phyloP scores from a whole-genome alignment of 805 yeast species.

The Kodamaea leandrae region DNA sequence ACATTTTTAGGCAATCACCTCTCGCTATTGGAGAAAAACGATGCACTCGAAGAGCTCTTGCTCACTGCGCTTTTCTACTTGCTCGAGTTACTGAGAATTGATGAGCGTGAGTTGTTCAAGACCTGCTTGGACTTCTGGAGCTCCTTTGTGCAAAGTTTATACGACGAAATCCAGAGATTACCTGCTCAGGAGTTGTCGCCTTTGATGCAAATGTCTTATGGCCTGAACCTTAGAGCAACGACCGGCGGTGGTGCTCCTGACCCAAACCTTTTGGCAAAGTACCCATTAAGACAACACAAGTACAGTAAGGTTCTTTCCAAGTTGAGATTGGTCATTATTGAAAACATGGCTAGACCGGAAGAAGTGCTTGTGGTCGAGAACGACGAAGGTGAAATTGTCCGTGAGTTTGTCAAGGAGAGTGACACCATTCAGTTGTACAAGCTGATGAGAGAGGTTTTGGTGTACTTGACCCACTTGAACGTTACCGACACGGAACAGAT shows the following conservation, averaged over 20 bases:
- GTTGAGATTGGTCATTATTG: constrained; percentile 89
- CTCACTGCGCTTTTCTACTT: constrained; percentile 76
- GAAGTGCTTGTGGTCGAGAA: constrained; percentile 96
- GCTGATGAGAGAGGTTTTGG: constrained; percentile 92
- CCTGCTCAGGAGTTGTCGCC: constrained; percentile 75
- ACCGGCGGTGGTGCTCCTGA: constrained; percentile 77
- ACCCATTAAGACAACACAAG: constrained; percentile 81
- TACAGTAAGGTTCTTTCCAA: constrained; percentile 77
- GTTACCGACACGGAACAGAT: constrained; percentile 91
- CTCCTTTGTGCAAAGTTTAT: constrained; percentile 75
- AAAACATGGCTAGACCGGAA: constrained; percentile 97
- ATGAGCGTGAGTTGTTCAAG: constrained; percentile 94
- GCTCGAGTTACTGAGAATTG: constrained; percentile 81
- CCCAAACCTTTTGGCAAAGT: constrained; percentile 72
- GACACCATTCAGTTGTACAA: constrained; percentile 96
- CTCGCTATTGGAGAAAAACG: constrained; percentile 53
- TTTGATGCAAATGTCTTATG: constrained; percentile 61
- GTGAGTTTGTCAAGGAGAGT: constrained; percentile 94
- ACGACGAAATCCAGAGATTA: constrained; percentile 78
- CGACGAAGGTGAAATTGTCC: constrained; percentile 98
- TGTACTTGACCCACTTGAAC: constrained; percentile 91
- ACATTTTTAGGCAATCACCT: constrained; percentile 80
- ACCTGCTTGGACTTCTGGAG: constrained; percentile 96
- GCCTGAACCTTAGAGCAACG: constrained; percentile 40
- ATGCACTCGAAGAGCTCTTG: constrained; percentile 57